Evolutionary conservation across 306 rosid species (phyloP), one percentile per base, ranked within the genome.

Genomic region (Elaeagnus macrophylla): DNA sequence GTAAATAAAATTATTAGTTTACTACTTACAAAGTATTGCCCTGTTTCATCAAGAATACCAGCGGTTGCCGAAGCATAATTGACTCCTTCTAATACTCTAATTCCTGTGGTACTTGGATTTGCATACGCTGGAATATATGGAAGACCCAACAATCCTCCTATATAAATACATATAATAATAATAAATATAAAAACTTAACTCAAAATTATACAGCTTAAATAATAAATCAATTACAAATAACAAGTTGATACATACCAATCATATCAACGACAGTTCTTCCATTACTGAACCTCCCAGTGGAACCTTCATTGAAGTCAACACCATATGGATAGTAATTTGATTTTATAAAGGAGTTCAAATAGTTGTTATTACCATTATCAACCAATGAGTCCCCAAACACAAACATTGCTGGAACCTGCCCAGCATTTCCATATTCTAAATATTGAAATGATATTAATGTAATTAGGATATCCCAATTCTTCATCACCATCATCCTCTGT

Each of bases 301-400:
- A 12, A 3, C 88, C 88, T n/a, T 36, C 15, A 7, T 2, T 6
- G 72, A 57, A 81, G 39, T 90, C 97, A 43, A 77, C 51, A 55
- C 97, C 97, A 25, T 86, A 86, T 41, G 97, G 95, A 61, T 1
- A 70, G 70, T 53, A 90, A 53, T 86, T 79, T 37, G 97, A 50
- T 74, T 51, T 90, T 1, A 89, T 91, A 0, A 67, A 0, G 2
- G 91, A 45, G 25, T 16, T 70, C 0, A 90, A 68, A 69, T 47
- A 79, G 69, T 86, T 90, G 49, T 83, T 86, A 77, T 90, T 90
- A 37, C 97, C 97, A 68, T 74, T 81, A 12, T 90, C 97, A 55
- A 75, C 94, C 69, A 83, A 59, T 7, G 97, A 86, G 60, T 90
- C 97, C 35, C 97, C 97, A 19, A 90, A 90, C 65, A 80, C 76